Conservation (phyloP, 306 rosid species). For the Hippophae rhamnoides region DNA sequence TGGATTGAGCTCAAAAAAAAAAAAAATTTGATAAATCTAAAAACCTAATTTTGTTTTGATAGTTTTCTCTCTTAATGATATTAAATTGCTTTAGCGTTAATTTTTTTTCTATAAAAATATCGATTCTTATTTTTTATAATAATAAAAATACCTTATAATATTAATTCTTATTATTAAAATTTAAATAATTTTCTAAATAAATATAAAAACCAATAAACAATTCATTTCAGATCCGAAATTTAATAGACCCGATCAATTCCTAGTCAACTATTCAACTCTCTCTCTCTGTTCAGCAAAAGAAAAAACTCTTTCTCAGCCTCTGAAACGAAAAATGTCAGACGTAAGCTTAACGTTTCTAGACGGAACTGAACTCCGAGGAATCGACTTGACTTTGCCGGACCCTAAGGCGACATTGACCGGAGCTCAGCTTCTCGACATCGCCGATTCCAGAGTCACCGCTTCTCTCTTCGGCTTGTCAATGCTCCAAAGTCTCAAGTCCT, state of each 20-base stretch:
- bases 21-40: no score
- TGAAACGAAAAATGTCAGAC: conserved; percentile 52
- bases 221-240: no score
- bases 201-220: no score
- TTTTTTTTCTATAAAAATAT: no score
- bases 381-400: conserved; percentile 37
- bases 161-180: no score
- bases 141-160: no score
- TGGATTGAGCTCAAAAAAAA: no score
- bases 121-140: no score
- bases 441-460: conserved; percentile 45
- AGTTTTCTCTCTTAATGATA: no score
- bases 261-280: conserved; percentile 9
- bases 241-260: conserved; percentile 1
- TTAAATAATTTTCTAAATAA: no score
- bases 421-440: conserved; percentile 53
- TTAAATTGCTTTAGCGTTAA: no score
- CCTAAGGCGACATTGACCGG: conserved; percentile 32
- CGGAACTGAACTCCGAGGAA: conserved; percentile 42
- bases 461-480: conserved; percentile 52
- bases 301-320: not conserved
- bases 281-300: not conserved
- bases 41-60: no score
- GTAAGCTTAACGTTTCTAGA: conserved; percentile 48
- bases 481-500: conserved; percentile 43